These are phyloP conservation scores for Ophiosphaerella korrae DNA, from an alignment of 2,329 filamentous ascomycete genomes.

Conservation along the genomic window DNA sequence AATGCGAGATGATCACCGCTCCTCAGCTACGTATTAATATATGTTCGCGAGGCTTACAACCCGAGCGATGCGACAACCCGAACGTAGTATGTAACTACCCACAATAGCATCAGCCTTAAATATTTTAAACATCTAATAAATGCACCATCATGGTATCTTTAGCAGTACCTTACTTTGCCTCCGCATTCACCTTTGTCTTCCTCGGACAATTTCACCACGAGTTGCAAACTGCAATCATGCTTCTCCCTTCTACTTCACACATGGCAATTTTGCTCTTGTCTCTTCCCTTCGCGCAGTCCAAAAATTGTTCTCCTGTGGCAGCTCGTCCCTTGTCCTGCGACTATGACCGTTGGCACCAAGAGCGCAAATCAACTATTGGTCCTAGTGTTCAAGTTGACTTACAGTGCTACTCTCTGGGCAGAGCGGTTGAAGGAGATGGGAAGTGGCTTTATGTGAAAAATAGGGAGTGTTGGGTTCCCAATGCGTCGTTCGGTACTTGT, in stretches of 20 bases:
- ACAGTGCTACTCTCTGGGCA: background rate
- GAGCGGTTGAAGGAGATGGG: background rate
- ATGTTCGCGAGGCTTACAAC: background rate
- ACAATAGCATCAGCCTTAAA: background rate
- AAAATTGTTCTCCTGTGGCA: background rate
- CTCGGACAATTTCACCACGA: background rate
- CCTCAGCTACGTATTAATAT: constrained; percentile 2
- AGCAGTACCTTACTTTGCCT: background rate
- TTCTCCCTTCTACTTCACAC: background rate
- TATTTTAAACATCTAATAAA: no score
- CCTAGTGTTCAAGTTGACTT: constrained; percentile 1
- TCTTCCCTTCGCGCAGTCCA: background rate
- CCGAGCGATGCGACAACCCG: constrained; percentile 7
- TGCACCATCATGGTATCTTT: background rate
- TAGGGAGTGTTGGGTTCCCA: constrained; percentile 4
- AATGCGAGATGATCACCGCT: background rate
- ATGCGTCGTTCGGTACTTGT: background rate
- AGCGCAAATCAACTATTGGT: constrained; percentile 1
- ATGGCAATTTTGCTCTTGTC: no score
- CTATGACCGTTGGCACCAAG: constrained; percentile 6
- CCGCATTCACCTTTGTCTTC: background rate
- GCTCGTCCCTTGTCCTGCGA: constrained; percentile 1
- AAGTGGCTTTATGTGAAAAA: constrained; percentile 2
- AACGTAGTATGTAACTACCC: background rate
- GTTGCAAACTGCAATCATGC: background rate